These are phyloP conservation scores for Panicum virgatum DNA, from an alignment of 202 grass and related monocot species.

Conservation along the genomic window DNA sequence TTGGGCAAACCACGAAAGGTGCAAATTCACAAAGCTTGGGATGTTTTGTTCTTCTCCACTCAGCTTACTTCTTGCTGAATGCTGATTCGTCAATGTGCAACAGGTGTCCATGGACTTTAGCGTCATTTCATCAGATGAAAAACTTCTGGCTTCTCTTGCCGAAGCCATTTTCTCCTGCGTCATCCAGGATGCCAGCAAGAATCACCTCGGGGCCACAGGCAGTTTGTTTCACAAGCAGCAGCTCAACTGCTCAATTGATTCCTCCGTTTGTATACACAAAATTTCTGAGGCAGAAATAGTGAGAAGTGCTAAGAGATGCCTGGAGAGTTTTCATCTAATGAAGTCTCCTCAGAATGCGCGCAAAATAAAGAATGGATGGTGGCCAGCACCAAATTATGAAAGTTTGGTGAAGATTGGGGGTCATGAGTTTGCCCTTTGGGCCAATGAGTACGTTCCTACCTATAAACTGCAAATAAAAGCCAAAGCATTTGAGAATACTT, in stretches of 20 bases:
- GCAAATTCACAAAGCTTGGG: neutral
- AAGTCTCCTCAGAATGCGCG: conserved; percentile 19
- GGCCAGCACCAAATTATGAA: conserved; percentile 54
- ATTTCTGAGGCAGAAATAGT: conserved; percentile 57
- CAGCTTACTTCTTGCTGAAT: conserved; percentile 26
- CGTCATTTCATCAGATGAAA: conserved; percentile 72
- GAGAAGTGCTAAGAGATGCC: conserved; percentile 50
- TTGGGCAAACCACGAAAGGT: conserved; percentile 65
- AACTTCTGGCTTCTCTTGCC: conserved; percentile 70
- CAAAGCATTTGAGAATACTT: conserved; percentile 52
- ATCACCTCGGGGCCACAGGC: conserved; percentile 15
- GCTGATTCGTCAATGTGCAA: conserved; percentile 20
- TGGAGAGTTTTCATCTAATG: conserved; percentile 45
- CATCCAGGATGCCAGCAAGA: conserved; percentile 45
- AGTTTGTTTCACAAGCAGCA: conserved; percentile 41
- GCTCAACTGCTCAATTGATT: conserved; percentile 64
- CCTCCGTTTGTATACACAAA: conserved; percentile 64
- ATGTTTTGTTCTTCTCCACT: neutral
- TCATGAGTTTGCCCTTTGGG: conserved; percentile 57
- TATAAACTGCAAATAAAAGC: conserved; percentile 77
- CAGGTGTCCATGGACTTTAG: conserved; percentile 51
- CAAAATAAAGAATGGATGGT: conserved; percentile 56
- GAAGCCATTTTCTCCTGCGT: conserved; percentile 74
- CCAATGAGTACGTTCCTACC: conserved; percentile 62
- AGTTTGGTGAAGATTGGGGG: conserved; percentile 55